Evolutionary conservation across 2,329 filamentous ascomycete genomes (phyloP).

Genomic region (Aspergillus transmontanensis): DNA sequence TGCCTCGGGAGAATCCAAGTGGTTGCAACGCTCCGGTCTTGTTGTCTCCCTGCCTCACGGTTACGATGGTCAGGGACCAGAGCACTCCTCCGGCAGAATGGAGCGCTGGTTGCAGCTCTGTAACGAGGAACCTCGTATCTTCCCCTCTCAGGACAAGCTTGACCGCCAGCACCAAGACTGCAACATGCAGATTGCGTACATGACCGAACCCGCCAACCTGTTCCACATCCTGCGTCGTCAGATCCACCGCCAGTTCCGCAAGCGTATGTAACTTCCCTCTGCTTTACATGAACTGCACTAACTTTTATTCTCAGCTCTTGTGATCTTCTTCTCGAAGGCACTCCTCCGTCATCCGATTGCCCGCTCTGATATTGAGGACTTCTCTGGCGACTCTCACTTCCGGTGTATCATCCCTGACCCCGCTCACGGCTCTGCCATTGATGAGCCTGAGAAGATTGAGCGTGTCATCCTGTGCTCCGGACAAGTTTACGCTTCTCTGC

Average conservation of each 20-base stretch:
- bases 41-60: conserved; percentile 96
- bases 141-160: conserved; percentile 84
- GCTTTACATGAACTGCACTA: conserved; percentile 13
- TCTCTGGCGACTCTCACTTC: conserved; percentile 90
- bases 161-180: conserved; percentile 98
- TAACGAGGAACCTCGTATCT: conserved; percentile 95
- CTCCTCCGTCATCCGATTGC: conserved; percentile 91
- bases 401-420: conserved; percentile 93
- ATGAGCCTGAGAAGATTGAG: conserved; percentile 81
- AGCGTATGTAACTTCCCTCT: conserved; percentile 67
- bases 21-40: conserved; percentile 95
- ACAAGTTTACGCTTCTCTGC: conserved; percentile 87
- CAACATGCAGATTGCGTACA: conserved; percentile 98
- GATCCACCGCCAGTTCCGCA: conserved; percentile 99
- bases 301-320: conserved; percentile 62
- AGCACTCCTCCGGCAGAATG: conserved; percentile 96
- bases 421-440: conserved; percentile 76
- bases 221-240: conserved; percentile 97
- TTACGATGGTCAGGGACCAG: conserved; percentile 96
- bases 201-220: conserved; percentile 92
- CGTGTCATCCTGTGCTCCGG: conserved; percentile 93
- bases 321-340: conserved; percentile 98
- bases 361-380: conserved; percentile 86
- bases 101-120: conserved; percentile 96
- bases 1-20: conserved; percentile 95